phyloP scores from a whole-genome alignment of 1,139 yeast genomes.

The Kodamaea fungicola region DNA sequence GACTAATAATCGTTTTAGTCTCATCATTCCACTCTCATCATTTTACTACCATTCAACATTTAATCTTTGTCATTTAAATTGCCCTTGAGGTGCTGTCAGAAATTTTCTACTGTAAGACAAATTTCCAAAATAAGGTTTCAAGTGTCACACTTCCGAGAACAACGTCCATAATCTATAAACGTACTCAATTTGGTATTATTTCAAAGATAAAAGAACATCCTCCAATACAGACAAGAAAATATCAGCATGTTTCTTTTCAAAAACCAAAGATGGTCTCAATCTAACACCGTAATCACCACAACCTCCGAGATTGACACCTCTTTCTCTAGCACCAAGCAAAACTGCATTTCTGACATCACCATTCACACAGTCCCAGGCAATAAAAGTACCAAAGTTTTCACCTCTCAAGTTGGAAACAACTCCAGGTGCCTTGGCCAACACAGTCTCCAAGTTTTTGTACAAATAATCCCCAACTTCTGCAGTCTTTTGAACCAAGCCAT shows the following conservation, averaged over 20 bases:
- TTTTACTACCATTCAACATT: no score
- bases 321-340: slow-evolving; percentile 44
- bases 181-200: no score
- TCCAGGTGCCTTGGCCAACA: slow-evolving; percentile 44
- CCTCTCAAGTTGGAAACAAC: slow-evolving; percentile 59
- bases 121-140: no score
- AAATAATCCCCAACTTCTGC: slow-evolving; percentile 60
- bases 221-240: slow-evolving; percentile 48
- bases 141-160: no score
- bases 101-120: no score
- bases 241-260: slow-evolving; percentile 66
- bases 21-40: no score
- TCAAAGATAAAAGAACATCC: slow-evolving; percentile 16
- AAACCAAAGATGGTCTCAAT: slow-evolving; percentile 68
- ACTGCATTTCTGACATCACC: slow-evolving; percentile 49
- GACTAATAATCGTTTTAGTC: no score
- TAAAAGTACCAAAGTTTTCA: slow-evolving; percentile 63
- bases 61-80: no score
- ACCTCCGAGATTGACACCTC: slow-evolving; percentile 71
- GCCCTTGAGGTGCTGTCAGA: no score
- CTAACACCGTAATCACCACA: slow-evolving; percentile 65
- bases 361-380: slow-evolving; percentile 66
- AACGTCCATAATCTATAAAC: no score
- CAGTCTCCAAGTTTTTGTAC: slow-evolving; percentile 40
- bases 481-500: slow-evolving; percentile 50